phyloP scores from a whole-genome alignment of 108 stramenopile species.

The Skeletonema tropicum region DNA sequence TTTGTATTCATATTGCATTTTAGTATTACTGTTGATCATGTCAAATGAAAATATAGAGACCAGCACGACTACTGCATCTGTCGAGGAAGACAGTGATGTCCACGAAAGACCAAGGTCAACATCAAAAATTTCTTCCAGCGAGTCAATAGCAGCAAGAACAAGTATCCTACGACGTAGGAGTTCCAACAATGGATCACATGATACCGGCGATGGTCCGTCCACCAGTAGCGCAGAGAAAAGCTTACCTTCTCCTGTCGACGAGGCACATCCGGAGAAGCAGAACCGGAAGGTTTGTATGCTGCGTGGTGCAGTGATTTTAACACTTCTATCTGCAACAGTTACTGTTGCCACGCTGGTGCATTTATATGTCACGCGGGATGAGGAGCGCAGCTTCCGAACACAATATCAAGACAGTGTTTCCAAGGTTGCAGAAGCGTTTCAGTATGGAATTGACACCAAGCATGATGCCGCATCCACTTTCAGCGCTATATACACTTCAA shows the following conservation, averaged over 20 bases:
- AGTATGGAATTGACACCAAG: slow-evolving; percentile 43
- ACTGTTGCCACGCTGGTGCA: slow-evolving; percentile 31
- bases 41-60: not conserved
- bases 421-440: slow-evolving; percentile 53
- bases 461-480: slow-evolving; percentile 40
- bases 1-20: no score
- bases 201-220: not conserved
- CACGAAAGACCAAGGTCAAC: not conserved
- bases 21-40: not conserved
- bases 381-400: slow-evolving; percentile 25
- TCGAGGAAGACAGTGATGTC: not conserved
- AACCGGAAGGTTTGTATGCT: slow-evolving; percentile 34
- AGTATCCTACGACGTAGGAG: not conserved
- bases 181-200: not conserved
- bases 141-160: not conserved
- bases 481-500: slow-evolving; percentile 47
- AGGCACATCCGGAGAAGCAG: slow-evolving; percentile 14
- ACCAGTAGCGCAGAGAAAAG: not conserved
- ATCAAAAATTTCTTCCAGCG: not conserved
- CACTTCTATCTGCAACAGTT: slow-evolving; percentile 34
- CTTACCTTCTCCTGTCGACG: not conserved
- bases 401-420: slow-evolving; percentile 43
- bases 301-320: slow-evolving; percentile 27
- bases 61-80: not conserved
- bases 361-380: slow-evolving; percentile 25